Percentiles rank a stretch among this genome's conserved stretches.
These are phyloP conservation scores for Penicillium glabrum DNA, from an alignment of 2,329 filamentous ascomycete species.

Conservation along the genomic window DNA sequence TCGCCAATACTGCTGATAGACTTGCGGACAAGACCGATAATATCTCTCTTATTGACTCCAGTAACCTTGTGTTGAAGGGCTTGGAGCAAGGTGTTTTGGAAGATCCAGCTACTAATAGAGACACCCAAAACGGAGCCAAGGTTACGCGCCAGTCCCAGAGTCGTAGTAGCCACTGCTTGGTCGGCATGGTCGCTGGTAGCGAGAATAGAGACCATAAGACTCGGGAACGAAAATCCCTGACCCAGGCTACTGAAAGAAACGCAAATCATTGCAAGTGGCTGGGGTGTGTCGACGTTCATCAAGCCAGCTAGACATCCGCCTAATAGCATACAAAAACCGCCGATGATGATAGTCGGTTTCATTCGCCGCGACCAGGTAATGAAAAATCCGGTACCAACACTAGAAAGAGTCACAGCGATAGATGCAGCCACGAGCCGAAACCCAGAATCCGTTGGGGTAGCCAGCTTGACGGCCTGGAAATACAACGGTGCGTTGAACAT, in stretches of 20 bases:
- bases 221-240: slow-evolving; percentile 65
- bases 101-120: slow-evolving; percentile 66
- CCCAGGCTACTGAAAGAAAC: slow-evolving; percentile 60
- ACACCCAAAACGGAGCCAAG: slow-evolving; percentile 74
- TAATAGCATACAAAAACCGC: slow-evolving; percentile 49
- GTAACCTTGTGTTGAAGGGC: slow-evolving; percentile 61
- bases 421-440: slow-evolving; percentile 68
- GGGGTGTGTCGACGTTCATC: slow-evolving; percentile 54
- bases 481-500: slow-evolving; percentile 72
- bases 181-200: slow-evolving; percentile 60
- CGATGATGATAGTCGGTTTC: slow-evolving; percentile 59
- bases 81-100: slow-evolving; percentile 67
- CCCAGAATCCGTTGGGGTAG: slow-evolving; percentile 69
- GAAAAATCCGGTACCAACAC: slow-evolving; percentile 61
- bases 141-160: slow-evolving; percentile 69
- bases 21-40: slow-evolving; percentile 51
- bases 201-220: slow-evolving; percentile 63
- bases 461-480: slow-evolving; percentile 73
- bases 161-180: slow-evolving; percentile 69
- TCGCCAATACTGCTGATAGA: slow-evolving; percentile 51
- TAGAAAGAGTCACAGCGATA: slow-evolving; percentile 54
- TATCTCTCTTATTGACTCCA: slow-evolving; percentile 57
- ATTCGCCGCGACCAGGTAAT: slow-evolving; percentile 61
- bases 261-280: slow-evolving; percentile 56
- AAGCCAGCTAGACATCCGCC: slow-evolving; percentile 53